Evolutionary conservation across 495 filamentous ascomycete species (phyloP), one percentile per base, ranked within the genome.

Genomic region (Annulohypoxylon maeteangense): DNA sequence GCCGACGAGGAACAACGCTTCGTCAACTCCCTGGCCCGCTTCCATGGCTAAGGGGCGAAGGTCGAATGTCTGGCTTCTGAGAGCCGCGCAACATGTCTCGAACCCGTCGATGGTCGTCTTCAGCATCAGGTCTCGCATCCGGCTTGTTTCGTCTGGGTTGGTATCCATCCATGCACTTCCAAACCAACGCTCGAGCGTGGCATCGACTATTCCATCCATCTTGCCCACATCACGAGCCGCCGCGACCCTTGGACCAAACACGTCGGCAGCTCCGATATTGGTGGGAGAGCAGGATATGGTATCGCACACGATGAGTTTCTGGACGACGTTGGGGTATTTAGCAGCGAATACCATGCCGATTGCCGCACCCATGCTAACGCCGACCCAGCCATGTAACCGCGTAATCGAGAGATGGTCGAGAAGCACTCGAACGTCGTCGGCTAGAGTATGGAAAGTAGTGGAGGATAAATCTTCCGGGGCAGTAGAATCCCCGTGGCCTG

Each of bases 301-400:
- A 54, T 74, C 71, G 36, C 72, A 75, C 7, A 74, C 40, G 12
- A 79, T 63, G 0, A 81, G 67, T 22, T 61, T 65, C 38, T 60
- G 51, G 16, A 78, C 61, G 8, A 76, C 50, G 22, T 55, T 65
- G 1, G 78, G 78, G 44, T 77, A 75, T 25, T 57, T 71, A 16
- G 68, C 65, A 10, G 66, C 70, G 44, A 79, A 79, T 29, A 71
- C 64, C 20, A 78, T 63, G 38, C 72, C 76, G 18, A 67, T 75
- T 7, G 74, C 72, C n/a, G 74, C 79, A 27, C 79, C 79, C 71
- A 79, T 75, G 38, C 73, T 78, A 16, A 78, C 73, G 16, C 78
- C 78, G 3, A 79, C 70, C 79, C 79, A 81, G 29, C 67, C 75
- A 58, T 76, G 61, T n/a, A 81, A 32, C 11, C 31, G 51, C 5